These are phyloP conservation scores for Gossypium schwendimanii DNA, from an alignment of 441 rosid genomes.

Conservation along the genomic window DNA sequence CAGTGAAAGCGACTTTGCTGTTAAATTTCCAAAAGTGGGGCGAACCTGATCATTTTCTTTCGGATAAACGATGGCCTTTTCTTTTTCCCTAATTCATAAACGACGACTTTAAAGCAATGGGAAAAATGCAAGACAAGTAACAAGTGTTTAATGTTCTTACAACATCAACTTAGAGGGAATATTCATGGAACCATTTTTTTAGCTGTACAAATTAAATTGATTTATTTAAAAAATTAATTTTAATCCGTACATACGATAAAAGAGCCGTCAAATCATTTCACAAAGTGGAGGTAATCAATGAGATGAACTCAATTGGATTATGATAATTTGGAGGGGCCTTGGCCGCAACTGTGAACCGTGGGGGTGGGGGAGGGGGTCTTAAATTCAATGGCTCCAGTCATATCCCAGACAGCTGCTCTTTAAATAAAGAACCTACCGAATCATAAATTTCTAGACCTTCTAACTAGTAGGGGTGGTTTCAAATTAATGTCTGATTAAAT, in stretches of 20 bases:
- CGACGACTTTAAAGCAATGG: not conserved
- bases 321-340: not conserved
- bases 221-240: no score
- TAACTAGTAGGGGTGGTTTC: no score
- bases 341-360: not conserved
- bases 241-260: no score
- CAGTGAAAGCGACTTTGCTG: not conserved
- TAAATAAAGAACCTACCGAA: not conserved
- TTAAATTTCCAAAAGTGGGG: not conserved
- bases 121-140: not conserved
- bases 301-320: not conserved
- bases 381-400: not conserved
- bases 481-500: not conserved
- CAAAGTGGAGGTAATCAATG: not conserved
- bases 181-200: no score
- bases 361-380: not conserved
- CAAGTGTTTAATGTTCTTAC: no score
- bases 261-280: no score
- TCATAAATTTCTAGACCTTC: not conserved
- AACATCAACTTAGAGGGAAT: no score
- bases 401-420: not conserved
- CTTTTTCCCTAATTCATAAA: not conserved
- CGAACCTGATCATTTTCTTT: not conserved
- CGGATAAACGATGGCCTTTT: not conserved
- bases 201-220: no score